Evolutionary conservation across 2,329 filamentous ascomycete genomes (phyloP).

Genomic region (Colletotrichum costaricense): DNA sequence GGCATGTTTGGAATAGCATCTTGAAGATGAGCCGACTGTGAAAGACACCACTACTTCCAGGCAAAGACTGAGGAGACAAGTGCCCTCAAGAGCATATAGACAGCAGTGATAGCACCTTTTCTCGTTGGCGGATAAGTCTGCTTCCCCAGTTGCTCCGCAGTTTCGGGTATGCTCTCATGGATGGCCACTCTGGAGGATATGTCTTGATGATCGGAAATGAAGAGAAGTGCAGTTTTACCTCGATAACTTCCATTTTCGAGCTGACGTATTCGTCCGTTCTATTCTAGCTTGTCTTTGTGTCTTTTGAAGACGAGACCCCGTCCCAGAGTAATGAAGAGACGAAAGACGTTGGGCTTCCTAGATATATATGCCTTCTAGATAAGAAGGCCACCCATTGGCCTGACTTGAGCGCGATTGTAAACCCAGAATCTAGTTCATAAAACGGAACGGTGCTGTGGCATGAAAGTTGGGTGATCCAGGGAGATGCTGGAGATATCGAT

Average conservation of each 20-base stretch:
- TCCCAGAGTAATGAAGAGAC: too few relatives aligned
- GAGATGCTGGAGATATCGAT: slow-evolving; percentile 36
- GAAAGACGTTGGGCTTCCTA: too few relatives aligned
- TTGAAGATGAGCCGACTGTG: background rate
- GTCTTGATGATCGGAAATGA: too few relatives aligned
- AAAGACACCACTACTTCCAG: background rate
- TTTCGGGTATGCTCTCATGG: background rate
- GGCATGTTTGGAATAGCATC: background rate
- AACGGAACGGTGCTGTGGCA: background rate
- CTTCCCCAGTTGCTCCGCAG: background rate
- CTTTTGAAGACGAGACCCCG: too few relatives aligned
- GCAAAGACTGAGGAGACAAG: background rate
- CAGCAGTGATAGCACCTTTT: background rate
- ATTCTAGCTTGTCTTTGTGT: too few relatives aligned
- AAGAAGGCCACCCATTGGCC: slow-evolving; percentile 36
- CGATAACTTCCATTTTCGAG: too few relatives aligned
- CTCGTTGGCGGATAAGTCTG: background rate
- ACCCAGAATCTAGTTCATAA: slow-evolving; percentile 36
- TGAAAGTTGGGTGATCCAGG: background rate
- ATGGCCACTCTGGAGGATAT: too few relatives aligned
- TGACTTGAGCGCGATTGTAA: slow-evolving; percentile 37
- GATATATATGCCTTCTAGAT: too few relatives aligned
- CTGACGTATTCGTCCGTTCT: too few relatives aligned
- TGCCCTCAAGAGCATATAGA: background rate
- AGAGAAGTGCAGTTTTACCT: too few relatives aligned